A percentile compares a stretch with the other conserved stretches of the same genome.
phyloP scores from a whole-genome alignment of 2,329 filamentous ascomycete genomes.

The Pseudohalonectria lignicola region DNA sequence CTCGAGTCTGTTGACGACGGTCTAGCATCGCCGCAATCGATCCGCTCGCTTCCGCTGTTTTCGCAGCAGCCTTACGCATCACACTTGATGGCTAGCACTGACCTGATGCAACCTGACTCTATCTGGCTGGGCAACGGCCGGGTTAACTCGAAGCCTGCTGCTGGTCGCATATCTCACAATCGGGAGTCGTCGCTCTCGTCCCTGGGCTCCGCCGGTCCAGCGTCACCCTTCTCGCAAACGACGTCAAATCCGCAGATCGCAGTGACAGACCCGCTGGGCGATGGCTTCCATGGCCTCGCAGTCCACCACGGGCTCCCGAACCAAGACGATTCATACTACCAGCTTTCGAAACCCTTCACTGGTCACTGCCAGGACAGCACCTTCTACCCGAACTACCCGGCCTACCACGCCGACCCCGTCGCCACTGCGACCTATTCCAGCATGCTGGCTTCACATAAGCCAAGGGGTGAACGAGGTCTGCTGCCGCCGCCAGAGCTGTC shows the following conservation, averaged over 20 bases:
- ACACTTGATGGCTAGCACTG: neutral
- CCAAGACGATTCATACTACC: conserved; percentile 32
- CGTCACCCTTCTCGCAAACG: conserved; percentile 45
- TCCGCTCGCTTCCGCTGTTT: no score
- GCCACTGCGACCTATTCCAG: conserved; percentile 28
- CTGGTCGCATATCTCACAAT: conserved; percentile 28
- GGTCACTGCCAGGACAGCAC: conserved; percentile 15
- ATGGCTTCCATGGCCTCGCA: conserved; percentile 32
- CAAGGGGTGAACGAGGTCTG: conserved; percentile 28
- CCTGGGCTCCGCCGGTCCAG: conserved; percentile 46
- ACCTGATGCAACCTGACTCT: neutral
- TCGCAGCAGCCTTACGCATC: no score
- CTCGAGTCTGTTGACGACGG: no score
- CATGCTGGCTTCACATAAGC: conserved; percentile 25
- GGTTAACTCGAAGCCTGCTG: neutral
- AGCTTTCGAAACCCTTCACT: conserved; percentile 28
- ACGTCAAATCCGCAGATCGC: conserved; percentile 48
- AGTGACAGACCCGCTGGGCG: conserved; percentile 34
- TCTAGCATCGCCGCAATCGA: no score
- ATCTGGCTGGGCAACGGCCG: neutral
- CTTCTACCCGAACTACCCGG: conserved; percentile 28
- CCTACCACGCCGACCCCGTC: conserved; percentile 22
- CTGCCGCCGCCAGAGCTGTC: conserved; percentile 34
- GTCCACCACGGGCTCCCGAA: conserved; percentile 7
- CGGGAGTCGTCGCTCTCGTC: conserved; percentile 53